Evolutionary conservation across 179 eudicot genomes (phyloP).

Genomic region (Dionaea muscipula): DNA sequence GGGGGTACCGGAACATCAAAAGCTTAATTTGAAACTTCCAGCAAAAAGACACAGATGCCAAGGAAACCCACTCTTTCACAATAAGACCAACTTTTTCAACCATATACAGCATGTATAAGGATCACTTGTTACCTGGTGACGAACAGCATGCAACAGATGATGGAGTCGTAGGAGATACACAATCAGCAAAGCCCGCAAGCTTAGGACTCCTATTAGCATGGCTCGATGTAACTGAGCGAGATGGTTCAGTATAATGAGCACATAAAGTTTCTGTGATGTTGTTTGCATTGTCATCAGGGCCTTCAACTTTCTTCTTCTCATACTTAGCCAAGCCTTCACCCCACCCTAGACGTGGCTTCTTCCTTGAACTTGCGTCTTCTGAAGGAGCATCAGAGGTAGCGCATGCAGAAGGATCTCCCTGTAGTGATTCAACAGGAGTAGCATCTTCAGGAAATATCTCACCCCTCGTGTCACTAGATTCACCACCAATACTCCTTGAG

Average conservation of each 20-base stretch:
- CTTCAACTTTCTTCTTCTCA: constrained; percentile 85
- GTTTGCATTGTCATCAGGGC: constrained; percentile 42
- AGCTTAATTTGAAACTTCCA: too few relatives aligned
- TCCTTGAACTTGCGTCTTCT: constrained; percentile 55
- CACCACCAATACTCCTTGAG: constrained; percentile 52
- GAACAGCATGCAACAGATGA: constrained; percentile 77
- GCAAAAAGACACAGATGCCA: background rate
- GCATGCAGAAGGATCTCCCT: constrained; percentile 43
- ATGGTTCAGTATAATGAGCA: constrained; percentile 25
- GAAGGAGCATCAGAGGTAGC: constrained; percentile 32
- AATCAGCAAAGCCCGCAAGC: constrained; percentile 36
- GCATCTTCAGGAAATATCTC: constrained; percentile 31
- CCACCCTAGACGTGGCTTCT: constrained; percentile 93
- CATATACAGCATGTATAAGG: background rate
- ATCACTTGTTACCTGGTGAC: constrained; percentile 54
- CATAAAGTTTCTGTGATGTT: constrained; percentile 24
- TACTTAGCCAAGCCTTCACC: constrained; percentile 92
- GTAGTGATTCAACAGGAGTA: constrained; percentile 41
- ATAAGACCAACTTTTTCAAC: background rate
- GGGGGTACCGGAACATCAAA: too few relatives aligned
- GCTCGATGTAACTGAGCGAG: constrained; percentile 25
- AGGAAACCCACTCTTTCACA: background rate
- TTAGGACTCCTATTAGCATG: constrained; percentile 56
- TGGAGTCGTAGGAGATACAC: constrained; percentile 79
- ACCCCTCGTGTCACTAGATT: constrained; percentile 29